Conservation (phyloP, 2,329 filamentous ascomycete genomes). For the Venturiaceae sp. region DNA sequence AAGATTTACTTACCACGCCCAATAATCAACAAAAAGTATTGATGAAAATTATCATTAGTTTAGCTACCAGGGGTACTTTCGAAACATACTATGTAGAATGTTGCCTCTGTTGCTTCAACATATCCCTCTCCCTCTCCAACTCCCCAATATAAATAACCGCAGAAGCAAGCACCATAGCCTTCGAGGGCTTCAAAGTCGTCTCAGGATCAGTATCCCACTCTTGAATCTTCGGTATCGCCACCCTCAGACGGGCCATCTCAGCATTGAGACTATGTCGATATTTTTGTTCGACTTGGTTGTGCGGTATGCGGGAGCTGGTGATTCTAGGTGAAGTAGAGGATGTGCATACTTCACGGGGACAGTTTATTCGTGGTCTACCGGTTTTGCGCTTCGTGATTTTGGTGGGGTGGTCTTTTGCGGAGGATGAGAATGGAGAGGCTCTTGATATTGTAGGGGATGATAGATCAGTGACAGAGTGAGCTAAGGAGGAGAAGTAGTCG, state of each 20-base stretch:
- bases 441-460: not conserved
- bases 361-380: not conserved
- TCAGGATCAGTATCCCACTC: conserved; percentile 33
- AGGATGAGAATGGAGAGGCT: not conserved
- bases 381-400: not conserved
- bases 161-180: conserved; percentile 34
- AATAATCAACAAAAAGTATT: too few species aligned
- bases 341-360: not conserved
- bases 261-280: conserved; percentile 37
- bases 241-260: conserved; percentile 31
- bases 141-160: conserved; percentile 37
- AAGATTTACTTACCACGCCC: too few species aligned
- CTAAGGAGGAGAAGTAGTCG: not conserved
- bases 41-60: too few species aligned
- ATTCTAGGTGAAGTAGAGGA: not conserved
- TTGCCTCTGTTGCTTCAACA: conserved; percentile 27
- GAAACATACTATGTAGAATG: too few species aligned
- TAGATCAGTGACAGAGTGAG: not conserved
- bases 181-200: conserved; percentile 28
- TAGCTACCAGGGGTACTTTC: too few species aligned
- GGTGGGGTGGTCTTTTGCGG: not conserved
- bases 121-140: conserved; percentile 31
- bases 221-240: conserved; percentile 27
- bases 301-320: conserved; percentile 21
- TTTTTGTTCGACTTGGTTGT: conserved; percentile 36